Evolutionary conservation across 257 asterid species (phyloP).

Genomic region (Rubia yunnanensis): DNA sequence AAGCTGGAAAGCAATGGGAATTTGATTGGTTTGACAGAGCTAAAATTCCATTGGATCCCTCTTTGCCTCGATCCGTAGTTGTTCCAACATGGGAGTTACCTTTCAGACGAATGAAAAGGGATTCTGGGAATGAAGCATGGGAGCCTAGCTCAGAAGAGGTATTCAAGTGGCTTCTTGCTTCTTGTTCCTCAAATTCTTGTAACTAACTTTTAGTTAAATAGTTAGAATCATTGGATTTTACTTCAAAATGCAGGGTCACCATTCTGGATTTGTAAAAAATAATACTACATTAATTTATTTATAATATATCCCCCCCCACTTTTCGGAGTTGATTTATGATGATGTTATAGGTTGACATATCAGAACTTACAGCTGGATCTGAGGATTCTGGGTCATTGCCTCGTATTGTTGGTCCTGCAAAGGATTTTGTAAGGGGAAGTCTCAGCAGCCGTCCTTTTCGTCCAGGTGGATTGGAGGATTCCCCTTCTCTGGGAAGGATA

Average conservation of each 20-base stretch:
- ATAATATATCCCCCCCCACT: not conserved
- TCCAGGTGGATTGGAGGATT: slow-evolving; percentile 78
- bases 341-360: slow-evolving; percentile 58
- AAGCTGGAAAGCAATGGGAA: slow-evolving; percentile 92
- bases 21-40: slow-evolving; percentile 97
- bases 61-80: slow-evolving; percentile 64
- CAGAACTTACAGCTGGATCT: slow-evolving; percentile 60
- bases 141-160: slow-evolving; percentile 92
- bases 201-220: not conserved
- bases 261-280: not conserved
- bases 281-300: slow-evolving; percentile 2
- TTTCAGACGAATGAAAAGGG: slow-evolving; percentile 48
- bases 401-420: slow-evolving; percentile 79
- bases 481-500: slow-evolving; percentile 53
- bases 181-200: not conserved
- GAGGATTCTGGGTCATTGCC: slow-evolving; percentile 79
- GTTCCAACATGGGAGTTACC: slow-evolving; percentile 93
- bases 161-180: slow-evolving; percentile 20
- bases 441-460: slow-evolving; percentile 80
- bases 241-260: not conserved
- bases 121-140: slow-evolving; percentile 40
- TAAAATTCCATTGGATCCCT: slow-evolving; percentile 58
- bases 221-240: not conserved
- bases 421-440: slow-evolving; percentile 92
- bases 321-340: slow-evolving; percentile 18